Evolutionary conservation across 176 grass and related monocot species (phyloP), one percentile per base, ranked within the genome.

Genomic region (Ensete ventricosum): DNA sequence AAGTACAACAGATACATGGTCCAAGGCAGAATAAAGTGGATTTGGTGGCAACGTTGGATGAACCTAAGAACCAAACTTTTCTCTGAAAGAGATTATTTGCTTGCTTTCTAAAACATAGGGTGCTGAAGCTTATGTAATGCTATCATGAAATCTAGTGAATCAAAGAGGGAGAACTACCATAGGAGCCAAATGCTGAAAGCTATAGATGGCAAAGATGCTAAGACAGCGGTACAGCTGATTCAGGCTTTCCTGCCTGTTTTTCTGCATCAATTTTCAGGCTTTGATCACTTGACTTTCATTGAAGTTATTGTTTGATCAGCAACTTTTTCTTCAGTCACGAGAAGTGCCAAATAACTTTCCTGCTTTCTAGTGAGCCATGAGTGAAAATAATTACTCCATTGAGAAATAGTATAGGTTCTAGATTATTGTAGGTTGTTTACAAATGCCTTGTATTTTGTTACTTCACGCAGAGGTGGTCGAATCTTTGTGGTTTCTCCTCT

Each of bases 1-100:
- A 64, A 96, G 50, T 7, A 27, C 59, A 79, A 55, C 55, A 53
- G 54, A 54, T 48, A 67, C 51, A 24, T 54, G 68, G 11, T 79
- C 64, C n/a, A 54, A 26, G 34, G 65, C 62, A 26, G 72, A 69
- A 57, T 14, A 62, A 25, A 83, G 58, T 58, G 11, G 51, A 51
- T 25, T 66, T 70, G 48, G 51, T 70, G 67, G 20, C 9, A 11
- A 52, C 5, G 21, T 24, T 26, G 34, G 11, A 52, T 52, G 16
- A 76, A 50, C 27, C 17, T 21, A 62, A 62, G 17, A 16, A n/a
- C 58, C 0, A 4, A 65, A 14, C 13, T 60, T 64, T 64, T 77
- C 20, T 64, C 49, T 9, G 67, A 50, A 50, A 52, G 43, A 70
- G 19, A 52, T 6, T 51, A 21, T 11, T 48, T 51, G 8, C 17